These are phyloP conservation scores for Lentinula lateritia DNA, from an alignment of 768 basidiomycete species.

Conservation along the genomic window DNA sequence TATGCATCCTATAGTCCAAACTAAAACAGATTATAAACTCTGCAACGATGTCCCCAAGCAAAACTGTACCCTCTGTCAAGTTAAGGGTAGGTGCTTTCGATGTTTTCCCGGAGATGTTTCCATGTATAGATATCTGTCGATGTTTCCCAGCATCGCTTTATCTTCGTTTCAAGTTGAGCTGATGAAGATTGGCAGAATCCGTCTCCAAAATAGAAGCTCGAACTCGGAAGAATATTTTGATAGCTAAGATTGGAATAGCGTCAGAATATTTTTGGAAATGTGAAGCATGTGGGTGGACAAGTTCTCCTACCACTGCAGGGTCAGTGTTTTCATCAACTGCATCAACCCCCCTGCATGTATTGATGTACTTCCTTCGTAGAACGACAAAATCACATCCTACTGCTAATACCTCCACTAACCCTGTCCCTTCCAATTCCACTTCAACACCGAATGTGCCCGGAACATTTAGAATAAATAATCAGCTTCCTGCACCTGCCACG, in stretches of 20 bases:
- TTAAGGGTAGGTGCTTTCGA: background rate
- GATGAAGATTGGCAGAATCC: background rate
- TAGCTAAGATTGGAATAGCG: background rate
- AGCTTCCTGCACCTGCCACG: background rate
- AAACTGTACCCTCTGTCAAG: background rate
- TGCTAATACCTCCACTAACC: background rate
- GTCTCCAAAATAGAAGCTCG: constrained; percentile 1
- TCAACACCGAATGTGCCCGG: background rate
- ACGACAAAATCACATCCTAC: background rate
- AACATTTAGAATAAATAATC: background rate
- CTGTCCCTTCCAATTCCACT: background rate
- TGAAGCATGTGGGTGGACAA: constrained; percentile 2
- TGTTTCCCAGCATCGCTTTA: no score
- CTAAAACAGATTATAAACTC: background rate
- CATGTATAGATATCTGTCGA: no score
- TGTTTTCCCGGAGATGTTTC: background rate
- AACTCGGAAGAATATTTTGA: constrained; percentile 1
- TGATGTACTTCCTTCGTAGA: background rate
- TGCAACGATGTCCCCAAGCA: background rate
- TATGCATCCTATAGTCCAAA: background rate
- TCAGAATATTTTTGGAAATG: background rate
- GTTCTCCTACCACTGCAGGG: background rate
- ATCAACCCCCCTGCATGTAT: background rate
- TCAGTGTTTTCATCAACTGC: no score
- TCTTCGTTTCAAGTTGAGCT: background rate